Conservation (phyloP, 1,139 yeast genomes). For the Yamadazyma songkhlaensis region DNA sequence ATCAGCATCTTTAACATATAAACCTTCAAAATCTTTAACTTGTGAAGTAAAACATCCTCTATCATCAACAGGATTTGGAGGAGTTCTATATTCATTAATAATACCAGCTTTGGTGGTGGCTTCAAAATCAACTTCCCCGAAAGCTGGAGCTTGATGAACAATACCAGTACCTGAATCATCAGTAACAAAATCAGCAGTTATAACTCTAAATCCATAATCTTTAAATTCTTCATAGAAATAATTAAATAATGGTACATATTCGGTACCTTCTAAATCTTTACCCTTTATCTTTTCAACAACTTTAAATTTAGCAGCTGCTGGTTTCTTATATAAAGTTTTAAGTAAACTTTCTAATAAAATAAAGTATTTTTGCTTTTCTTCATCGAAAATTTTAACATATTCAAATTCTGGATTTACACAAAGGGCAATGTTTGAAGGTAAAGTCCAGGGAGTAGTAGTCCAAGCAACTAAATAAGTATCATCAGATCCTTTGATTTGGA, state of each 20-base stretch:
- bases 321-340: conserved; percentile 87
- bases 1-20: conserved; percentile 95
- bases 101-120: conserved; percentile 77
- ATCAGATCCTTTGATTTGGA: conserved; percentile 77
- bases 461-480: conserved; percentile 88
- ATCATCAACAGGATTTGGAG: conserved; percentile 96
- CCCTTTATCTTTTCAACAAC: conserved; percentile 80
- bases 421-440: conserved; percentile 89
- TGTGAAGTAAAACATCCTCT: conserved; percentile 76
- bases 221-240: conserved; percentile 75
- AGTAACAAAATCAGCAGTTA: conserved; percentile 80
- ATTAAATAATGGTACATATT: conserved; percentile 79
- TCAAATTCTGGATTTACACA: conserved; percentile 91
- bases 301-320: conserved; percentile 83
- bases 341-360: conserved; percentile 80
- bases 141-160: conserved; percentile 97
- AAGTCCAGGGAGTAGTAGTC: conserved; percentile 99
- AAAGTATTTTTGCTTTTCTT: conserved; percentile 74
- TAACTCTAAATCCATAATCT: conserved; percentile 78
- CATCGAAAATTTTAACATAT: conserved; percentile 89
- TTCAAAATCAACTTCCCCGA: conserved; percentile 97
- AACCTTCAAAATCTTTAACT: conserved; percentile 74
- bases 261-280: conserved; percentile 70
- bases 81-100: conserved; percentile 61
- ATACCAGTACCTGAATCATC: conserved; percentile 98